Evolutionary conservation across 2,329 filamentous ascomycete species (phyloP), one percentile per base, ranked within the genome.

Genomic region (Microcera coccophila): DNA sequence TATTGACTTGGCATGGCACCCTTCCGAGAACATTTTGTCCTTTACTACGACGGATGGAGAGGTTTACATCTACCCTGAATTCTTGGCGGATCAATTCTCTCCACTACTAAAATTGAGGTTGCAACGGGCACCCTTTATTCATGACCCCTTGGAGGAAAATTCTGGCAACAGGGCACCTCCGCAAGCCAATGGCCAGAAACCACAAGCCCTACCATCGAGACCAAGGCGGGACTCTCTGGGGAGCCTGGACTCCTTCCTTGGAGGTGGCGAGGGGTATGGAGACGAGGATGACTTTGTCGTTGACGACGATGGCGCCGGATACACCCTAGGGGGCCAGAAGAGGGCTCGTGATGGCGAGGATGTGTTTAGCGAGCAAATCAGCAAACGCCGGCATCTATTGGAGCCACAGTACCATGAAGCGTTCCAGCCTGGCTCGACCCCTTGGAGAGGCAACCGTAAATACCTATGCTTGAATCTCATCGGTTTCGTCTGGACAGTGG

Each of bases 401-500:
- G 55, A 81, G 50, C 84, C 90, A 1, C 77, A 82, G 54, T 78
- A 86, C 26, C 94, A 98, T 55, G 81, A 85, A 40, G 71, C 91
- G 2, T 95, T 98, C 63, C 94, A 98, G 63, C 88, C 91, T 1
- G 91, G 93, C 1, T 90, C 90, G 41, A 98, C 93, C 0, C 91
- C 91, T 0, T 98, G 93, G 94, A 82, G 89, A 49, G 93, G 93
- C 2, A 93, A 95, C 63, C 78, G 93, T 50, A 88, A 91, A 61
- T 95, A 98, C 61, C 76, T 98, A 1, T 95, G 89, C 60, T 78
- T 97, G 31, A 97, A 97, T 61, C 71, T 98, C 45, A 87, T 90
- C 40, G 93, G 94, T 1, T 93, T 94, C 59, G 87, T 96, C 8
- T 98, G 93, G 89, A 97, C 91, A 0, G 88, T 98, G 15, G 87